phyloP scores from a whole-genome alignment of 805 yeast species.

The Allodekkera sacchari region DNA sequence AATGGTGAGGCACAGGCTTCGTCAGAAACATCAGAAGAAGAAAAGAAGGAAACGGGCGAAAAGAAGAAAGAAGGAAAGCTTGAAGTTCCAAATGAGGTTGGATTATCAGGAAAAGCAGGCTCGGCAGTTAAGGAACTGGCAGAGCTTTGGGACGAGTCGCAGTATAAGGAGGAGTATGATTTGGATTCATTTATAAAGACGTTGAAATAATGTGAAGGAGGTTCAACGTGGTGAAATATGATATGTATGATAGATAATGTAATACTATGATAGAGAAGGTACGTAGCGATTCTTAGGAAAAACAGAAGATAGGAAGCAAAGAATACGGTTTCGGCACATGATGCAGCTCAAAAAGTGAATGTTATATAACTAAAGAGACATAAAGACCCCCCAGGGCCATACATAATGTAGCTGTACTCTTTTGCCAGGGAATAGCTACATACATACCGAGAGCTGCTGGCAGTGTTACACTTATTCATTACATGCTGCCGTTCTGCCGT shows the following conservation, averaged over 20 bases:
- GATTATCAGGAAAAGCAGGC: conserved; percentile 77
- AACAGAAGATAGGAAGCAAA: too few species aligned
- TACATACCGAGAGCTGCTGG: too few species aligned
- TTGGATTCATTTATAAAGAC: conserved; percentile 87
- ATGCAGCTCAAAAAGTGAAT: too few species aligned
- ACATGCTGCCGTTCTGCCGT: too few species aligned
- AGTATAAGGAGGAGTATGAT: conserved; percentile 94
- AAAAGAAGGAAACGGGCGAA: conserved; percentile 27
- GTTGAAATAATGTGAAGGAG: conserved; percentile 28
- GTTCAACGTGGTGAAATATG: too few species aligned
- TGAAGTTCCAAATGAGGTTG: conserved; percentile 49
- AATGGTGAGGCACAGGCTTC: conserved; percentile 51
- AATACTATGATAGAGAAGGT: not conserved
- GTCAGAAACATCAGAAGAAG: conserved; percentile 22
- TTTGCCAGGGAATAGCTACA: too few species aligned
- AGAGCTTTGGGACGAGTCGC: conserved; percentile 93
- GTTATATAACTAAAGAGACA: too few species aligned
- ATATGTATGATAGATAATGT: not conserved
- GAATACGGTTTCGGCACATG: too few species aligned
- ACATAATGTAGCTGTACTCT: too few species aligned
- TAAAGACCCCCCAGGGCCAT: too few species aligned
- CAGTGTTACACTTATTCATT: too few species aligned
- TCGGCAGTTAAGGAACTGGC: conserved; percentile 83
- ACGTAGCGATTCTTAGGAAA: too few species aligned
- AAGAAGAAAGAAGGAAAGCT: conserved; percentile 8